phyloP scores from a whole-genome alignment of 805 yeast genomes.

The Starmerella cellae region DNA sequence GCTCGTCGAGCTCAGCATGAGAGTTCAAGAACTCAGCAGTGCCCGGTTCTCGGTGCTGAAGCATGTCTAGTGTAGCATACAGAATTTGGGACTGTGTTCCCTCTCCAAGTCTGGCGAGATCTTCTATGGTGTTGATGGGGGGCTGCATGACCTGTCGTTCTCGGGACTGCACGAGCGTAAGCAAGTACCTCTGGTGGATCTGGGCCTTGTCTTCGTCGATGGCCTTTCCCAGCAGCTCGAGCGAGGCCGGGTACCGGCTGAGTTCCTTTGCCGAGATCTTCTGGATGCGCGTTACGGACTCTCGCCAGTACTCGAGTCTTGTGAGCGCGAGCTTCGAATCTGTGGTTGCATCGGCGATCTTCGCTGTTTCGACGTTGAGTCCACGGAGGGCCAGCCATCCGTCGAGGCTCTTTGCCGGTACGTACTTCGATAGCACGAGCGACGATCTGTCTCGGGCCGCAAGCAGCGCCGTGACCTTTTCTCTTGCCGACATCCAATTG shows the following conservation, averaged over 20 bases:
- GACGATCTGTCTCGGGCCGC: conserved; percentile 47
- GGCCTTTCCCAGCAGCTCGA: conserved; percentile 41
- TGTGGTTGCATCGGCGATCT: conserved; percentile 32
- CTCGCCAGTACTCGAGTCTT: conserved; percentile 66
- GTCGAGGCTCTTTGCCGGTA: conserved; percentile 46
- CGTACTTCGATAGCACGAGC: conserved; percentile 49
- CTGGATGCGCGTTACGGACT: conserved; percentile 32
- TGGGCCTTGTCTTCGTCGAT: conserved; percentile 31
- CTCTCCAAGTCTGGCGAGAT: conserved; percentile 65
- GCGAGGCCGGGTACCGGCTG: conserved; percentile 36
- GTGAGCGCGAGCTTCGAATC: conserved; percentile 31
- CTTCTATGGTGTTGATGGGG: conserved; percentile 38
- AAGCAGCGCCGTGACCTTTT: conserved; percentile 27
- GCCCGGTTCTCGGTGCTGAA: conserved; percentile 50
- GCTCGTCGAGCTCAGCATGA: conserved; percentile 33
- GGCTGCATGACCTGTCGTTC: conserved; percentile 39
- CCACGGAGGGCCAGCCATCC: conserved; percentile 52
- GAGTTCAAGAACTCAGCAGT: conserved; percentile 37
- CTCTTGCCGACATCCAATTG: neutral
- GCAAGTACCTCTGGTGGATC: conserved; percentile 41
- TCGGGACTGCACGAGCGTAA: conserved; percentile 48
- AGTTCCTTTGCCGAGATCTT: neutral
- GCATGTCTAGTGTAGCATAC: conserved; percentile 31
- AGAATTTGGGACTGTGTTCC: conserved; percentile 64
- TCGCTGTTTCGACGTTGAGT: conserved; percentile 50